phyloP scores from a whole-genome alignment of 2,329 filamentous ascomycete genomes.

The Colletotrichum tamarilloi region DNA sequence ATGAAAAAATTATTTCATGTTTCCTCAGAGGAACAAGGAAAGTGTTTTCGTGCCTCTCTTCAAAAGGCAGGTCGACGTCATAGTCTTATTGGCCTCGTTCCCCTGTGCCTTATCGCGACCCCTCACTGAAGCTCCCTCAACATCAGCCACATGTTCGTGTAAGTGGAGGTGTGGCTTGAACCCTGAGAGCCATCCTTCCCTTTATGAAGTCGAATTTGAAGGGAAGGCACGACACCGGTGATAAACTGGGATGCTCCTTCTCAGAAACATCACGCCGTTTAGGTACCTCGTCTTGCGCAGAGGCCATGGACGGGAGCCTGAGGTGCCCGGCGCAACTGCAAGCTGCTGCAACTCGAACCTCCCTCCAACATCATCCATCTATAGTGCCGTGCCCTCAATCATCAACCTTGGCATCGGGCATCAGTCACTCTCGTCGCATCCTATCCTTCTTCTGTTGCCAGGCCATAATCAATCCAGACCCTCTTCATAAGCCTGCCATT shows the following conservation, averaged over 20 bases:
- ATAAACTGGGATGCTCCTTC: not conserved
- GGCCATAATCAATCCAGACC: not conserved
- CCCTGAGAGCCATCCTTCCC: not conserved
- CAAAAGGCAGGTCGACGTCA: not conserved
- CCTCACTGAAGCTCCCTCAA: not conserved
- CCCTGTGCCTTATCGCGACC: not conserved
- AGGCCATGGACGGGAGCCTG: not conserved
- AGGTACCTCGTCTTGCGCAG: not conserved
- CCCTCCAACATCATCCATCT: not conserved
- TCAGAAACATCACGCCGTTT: not conserved
- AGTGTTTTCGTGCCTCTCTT: not conserved
- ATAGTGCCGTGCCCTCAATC: not conserved
- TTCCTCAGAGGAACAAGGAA: not conserved
- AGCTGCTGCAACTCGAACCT: not conserved
- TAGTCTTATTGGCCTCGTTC: not conserved
- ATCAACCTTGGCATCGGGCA: not conserved
- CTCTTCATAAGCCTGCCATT: not conserved
- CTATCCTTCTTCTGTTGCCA: not conserved
- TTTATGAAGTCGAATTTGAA: not conserved
- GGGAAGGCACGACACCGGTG: not conserved
- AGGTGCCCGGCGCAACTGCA: too few relatives aligned
- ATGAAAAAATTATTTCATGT: too few relatives aligned
- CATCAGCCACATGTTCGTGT: not conserved
- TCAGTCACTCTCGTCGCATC: not conserved
- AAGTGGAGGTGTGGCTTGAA: slow-evolving; percentile 13